Percentiles rank a stretch among this genome's conserved stretches.
These are phyloP conservation scores for Boletellus dicymbophilus DNA, from an alignment of 1,284 basidiomycete species.

Conservation along the genomic window DNA sequence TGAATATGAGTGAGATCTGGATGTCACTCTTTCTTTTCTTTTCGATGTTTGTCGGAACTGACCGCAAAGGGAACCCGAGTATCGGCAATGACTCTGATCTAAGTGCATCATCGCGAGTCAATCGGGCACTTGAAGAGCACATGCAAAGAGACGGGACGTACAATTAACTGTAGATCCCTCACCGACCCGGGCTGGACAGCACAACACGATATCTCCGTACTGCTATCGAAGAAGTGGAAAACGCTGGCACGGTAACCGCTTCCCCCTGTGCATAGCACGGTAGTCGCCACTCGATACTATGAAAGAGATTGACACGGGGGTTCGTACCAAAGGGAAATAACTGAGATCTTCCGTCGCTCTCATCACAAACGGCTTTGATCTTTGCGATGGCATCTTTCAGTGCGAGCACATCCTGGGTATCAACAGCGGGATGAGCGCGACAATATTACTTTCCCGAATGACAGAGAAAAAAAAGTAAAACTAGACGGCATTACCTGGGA, in stretches of 20 bases:
- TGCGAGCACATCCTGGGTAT: too few relatives aligned
- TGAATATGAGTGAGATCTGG: background rate
- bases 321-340: constrained; percentile 4
- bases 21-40: too few relatives aligned
- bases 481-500: background rate
- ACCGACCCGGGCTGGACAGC: constrained; percentile 11
- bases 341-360: constrained; percentile 1
- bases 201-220: constrained; percentile 5
- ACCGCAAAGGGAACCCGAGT: constrained; percentile 1
- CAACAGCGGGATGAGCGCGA: too few relatives aligned
- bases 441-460: too few relatives aligned
- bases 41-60: background rate
- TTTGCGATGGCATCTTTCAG: background rate
- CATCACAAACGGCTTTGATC: constrained; percentile 1
- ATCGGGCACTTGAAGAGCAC: too few relatives aligned
- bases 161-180: constrained; percentile 3
- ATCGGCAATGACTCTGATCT: constrained; percentile 1
- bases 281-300: too few relatives aligned
- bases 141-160: background rate
- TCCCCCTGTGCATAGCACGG: constrained; percentile 1
- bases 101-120: background rate
- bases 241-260: constrained; percentile 10
- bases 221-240: constrained; percentile 10
- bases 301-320: too few relatives aligned
- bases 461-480: too few relatives aligned